Evolutionary conservation across 2,329 filamentous ascomycete genomes (phyloP), one percentile per base, ranked within the genome.

Genomic region (Dryadomyces quercivorus): DNA sequence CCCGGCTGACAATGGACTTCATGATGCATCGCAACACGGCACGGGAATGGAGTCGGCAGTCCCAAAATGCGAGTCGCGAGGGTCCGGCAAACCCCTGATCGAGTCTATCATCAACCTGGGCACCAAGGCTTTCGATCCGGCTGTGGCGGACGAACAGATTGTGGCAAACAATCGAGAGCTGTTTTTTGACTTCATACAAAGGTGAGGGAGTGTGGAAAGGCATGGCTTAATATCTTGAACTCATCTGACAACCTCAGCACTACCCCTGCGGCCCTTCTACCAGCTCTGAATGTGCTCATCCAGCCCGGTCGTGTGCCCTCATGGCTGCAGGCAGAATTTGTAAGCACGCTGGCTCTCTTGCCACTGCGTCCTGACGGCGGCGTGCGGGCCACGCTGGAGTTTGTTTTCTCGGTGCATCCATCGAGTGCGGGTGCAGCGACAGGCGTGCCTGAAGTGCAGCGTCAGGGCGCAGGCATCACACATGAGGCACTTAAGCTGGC

Each of bases 331-430:
- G 60, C 72, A 18, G 73, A 73, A 45, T 63, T 88, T 1, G 71
- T 83, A 60, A 73, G 73, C 55, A 72, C 77, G 13, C 71, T 88
- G 47, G 80, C 82, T 1, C 64, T 73, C 13, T 63, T 88, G 10
- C 84, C 85, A 1, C 70, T 86, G 26, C 73, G 84, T 4, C 68
- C n/a, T 1, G 51, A 71, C 2, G 75, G 80, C 57, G 85, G 85
- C 18, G 81, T 88, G 15, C 76, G 84, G 38, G 76, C 80, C 26
- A 84, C 81, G 0, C 72, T 88, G 57, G 84, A 88, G 62, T 88
- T 88, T 62, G 73, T 88, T 40, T 84, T 86, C 55, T 76, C 83
- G 1, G 80, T 86, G 7, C 84, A 86, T 57, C 78, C 84, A 0
- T 74, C 77, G 57, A 73, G 70, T 59, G 67, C 69, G 7, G 65